Evolutionary conservation across 768 basidiomycete genomes (phyloP).

Genomic region (Mrakia gelida): DNA sequence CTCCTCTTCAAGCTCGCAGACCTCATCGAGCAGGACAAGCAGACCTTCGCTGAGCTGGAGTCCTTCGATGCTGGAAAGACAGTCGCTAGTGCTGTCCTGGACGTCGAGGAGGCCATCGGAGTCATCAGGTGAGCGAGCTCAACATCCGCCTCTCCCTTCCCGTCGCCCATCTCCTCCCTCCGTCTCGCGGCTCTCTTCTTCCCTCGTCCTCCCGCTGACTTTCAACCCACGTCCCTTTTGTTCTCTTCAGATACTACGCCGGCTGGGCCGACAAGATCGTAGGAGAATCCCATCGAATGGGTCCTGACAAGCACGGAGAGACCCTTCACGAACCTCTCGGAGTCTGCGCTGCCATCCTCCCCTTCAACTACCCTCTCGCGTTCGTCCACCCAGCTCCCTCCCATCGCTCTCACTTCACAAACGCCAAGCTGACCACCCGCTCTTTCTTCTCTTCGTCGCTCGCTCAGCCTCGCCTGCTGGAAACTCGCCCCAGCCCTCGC

Average conservation of each 20-base stretch:
- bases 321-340: slow-evolving; percentile 30
- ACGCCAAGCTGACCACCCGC: no score
- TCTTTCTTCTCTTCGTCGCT: background rate
- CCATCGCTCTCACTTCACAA: background rate
- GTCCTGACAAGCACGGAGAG: slow-evolving; percentile 15
- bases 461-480: slow-evolving; percentile 19
- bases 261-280: slow-evolving; percentile 18
- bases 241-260: slow-evolving; percentile 12
- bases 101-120: background rate
- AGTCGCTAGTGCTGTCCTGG: background rate
- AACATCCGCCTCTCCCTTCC: background rate
- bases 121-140: slow-evolving; percentile 12
- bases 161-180: background rate
- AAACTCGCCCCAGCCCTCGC: slow-evolving; percentile 66
- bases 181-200: no score
- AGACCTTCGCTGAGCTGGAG: slow-evolving; percentile 14
- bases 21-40: slow-evolving; percentile 16
- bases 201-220: no score
- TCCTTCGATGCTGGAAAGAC: slow-evolving; percentile 15
- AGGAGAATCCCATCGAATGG: slow-evolving; percentile 12
- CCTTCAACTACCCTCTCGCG: slow-evolving; percentile 30
- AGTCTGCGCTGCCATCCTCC: slow-evolving; percentile 28
- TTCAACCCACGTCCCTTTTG: background rate
- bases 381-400: background rate
- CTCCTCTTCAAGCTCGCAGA: slow-evolving; percentile 80